Conservation (phyloP, 805 yeast species). For the Limtongia smithiae region DNA sequence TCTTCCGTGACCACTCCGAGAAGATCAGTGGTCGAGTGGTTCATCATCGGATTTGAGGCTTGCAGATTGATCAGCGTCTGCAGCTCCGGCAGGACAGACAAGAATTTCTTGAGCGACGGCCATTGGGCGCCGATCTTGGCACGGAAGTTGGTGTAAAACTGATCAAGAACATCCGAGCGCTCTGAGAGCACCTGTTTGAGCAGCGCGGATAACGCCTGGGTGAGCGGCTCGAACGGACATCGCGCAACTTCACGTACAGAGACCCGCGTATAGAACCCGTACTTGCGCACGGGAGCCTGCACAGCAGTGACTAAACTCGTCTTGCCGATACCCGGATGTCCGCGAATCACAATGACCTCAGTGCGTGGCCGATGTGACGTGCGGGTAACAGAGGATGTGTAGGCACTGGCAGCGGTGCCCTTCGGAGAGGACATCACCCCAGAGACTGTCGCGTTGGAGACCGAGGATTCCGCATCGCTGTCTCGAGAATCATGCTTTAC, state of each 20-base stretch:
- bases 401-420: not conserved
- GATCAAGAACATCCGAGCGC: constrained; percentile 4
- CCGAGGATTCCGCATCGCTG: too few relatives aligned
- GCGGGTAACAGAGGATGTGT: not conserved
- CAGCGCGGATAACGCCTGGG: constrained; percentile 7
- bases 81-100: constrained; percentile 15
- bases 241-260: not conserved
- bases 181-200: constrained; percentile 27
- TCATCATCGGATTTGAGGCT: not conserved
- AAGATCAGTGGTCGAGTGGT: not conserved
- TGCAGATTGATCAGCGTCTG: constrained; percentile 13
- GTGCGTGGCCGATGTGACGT: constrained; percentile 2
- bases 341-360: constrained; percentile 21
- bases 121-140: constrained; percentile 19
- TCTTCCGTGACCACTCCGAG: constrained; percentile 5
- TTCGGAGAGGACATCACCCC: not conserved
- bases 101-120: constrained; percentile 9
- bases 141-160: constrained; percentile 3
- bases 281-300: constrained; percentile 14
- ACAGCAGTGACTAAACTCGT: constrained; percentile 13
- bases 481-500: too few relatives aligned
- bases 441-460: too few relatives aligned
- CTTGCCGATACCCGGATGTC: constrained; percentile 28
- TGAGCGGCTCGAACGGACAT: constrained; percentile 15
- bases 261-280: constrained; percentile 14